Evolutionary conservation across 2,329 filamentous ascomycete genomes (phyloP), one percentile per base, ranked within the genome.

Genomic region (Graphilbum fragrans): DNA sequence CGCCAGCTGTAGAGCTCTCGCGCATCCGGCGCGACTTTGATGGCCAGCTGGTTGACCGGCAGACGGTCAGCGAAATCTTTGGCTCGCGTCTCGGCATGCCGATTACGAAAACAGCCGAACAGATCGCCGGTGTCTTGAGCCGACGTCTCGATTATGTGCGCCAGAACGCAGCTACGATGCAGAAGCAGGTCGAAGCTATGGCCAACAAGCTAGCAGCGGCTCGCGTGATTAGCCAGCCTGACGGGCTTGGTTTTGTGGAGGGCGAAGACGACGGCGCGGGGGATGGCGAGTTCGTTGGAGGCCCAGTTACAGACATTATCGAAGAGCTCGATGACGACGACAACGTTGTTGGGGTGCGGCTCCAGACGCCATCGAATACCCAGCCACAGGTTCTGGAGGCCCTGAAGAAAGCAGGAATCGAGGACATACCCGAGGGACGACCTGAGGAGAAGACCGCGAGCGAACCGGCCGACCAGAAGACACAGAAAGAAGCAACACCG

Each of bases 251-350:
- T 5, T 31, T 8, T 5, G 8, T 31, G 29, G 76, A 80, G 41
- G 66, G 70, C 36, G 67, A 65, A 41, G 77, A 82, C 45, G 81
- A 52, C 45, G 78, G 79, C 11, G 80, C 77, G 9, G 65, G 87
- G 11, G 32, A 23, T 9, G 20, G 14, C 2, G 37, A 32, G 4
- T 76, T 79, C 41, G 66, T 70, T 35, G 67, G 66, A 40, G 81
- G 50, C 45, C 84, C 87, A 0, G 74, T 96, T 44, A 88, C 83
- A 25, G 92, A 96, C 52, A 96, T 98, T 49, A 69, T 86, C 41
- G 92, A 98, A 60, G 78, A 94, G 62, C 67, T 96, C 20, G 92
- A 96, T 54, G 88, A 95, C 9, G 76, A 94, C 11, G 92, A 80
- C 42, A 92, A 94, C 53, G 73, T 96, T 4, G 60, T 94, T 38